Percentiles rank a stretch among this genome's conserved stretches.
phyloP scores from a whole-genome alignment of 169 alveolate species.

The Eimeria praecox region DNA sequence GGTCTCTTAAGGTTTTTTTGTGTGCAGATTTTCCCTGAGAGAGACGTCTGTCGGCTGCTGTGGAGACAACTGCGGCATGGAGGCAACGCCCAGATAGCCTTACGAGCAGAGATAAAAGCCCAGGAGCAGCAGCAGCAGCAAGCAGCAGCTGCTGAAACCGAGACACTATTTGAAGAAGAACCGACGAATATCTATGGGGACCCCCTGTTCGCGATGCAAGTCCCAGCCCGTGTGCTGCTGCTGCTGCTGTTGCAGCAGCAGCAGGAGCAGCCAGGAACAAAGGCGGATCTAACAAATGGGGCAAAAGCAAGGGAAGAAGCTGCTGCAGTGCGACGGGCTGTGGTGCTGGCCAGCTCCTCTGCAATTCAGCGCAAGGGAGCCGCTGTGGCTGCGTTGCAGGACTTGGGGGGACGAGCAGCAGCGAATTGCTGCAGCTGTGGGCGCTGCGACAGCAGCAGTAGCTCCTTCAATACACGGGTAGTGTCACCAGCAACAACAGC shows the following conservation, averaged over 20 bases:
- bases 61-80: slow-evolving; percentile 40
- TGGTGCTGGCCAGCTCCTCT: neutral
- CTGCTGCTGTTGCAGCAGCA: slow-evolving; percentile 33
- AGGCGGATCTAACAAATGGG: neutral
- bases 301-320: neutral
- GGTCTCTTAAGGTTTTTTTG: neutral
- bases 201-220: neutral
- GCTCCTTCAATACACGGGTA: neutral
- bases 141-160: neutral
- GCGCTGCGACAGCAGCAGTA: neutral
- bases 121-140: neutral
- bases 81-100: neutral
- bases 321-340: slow-evolving; percentile 12
- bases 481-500: neutral
- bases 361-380: slow-evolving; percentile 16
- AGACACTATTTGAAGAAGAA: slow-evolving; percentile 31
- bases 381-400: slow-evolving; percentile 10
- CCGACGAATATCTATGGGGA: slow-evolving; percentile 47
- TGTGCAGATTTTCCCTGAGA: slow-evolving; percentile 34
- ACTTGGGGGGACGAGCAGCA: neutral
- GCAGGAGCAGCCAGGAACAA: slow-evolving; percentile 1
- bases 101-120: neutral
- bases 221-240: slow-evolving; percentile 37
- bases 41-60: neutral
- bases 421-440: neutral